Evolutionary conservation across 1,284 basidiomycete species (phyloP), one percentile per base, ranked within the genome.

Genomic region (Pyrrhoderma lamaoense): DNA sequence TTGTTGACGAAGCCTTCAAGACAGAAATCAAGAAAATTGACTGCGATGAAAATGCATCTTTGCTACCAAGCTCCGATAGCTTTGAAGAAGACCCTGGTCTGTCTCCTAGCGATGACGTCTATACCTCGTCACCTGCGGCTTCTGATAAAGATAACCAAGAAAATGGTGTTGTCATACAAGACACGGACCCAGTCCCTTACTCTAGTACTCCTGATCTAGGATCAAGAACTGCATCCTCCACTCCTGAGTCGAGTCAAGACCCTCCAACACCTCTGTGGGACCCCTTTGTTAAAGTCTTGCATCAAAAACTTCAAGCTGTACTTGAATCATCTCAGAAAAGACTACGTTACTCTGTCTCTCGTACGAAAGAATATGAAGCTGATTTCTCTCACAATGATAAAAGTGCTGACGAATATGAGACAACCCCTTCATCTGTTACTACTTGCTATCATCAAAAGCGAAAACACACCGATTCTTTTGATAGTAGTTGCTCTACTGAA

Each of bases 171-270:
- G 11, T 31, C 5, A 31, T 5, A 5, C 27, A 31, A 31, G 27
- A 31, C 11, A 31, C 45, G 23, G 49, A 51, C 21, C 21, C 34
- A 13, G 42, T 45, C 8, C 47, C 49, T 35, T 55, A 36, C 45
- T 51, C 53, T 13, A 54, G 48, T 35, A 54, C 53, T 3, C 53
- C 53, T 5, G 53, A 55, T 31, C 49, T 55, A 3, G 45, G 45
- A 18, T 55, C 49, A 14, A 23, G n/a, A 13, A 27, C 39, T 2
- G 36, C 47, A 4, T 50, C 53, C 11, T 42, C 40, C 25, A 23
- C 42, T 4, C 11, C 47, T 23, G 27, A 23, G 14, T 43, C 38
- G 11, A 48, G 35, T 3, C 42, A n/a, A 13, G 49, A 36, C n/a
- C 47, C 48, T 22, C 45, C 51, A 27, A 55, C 53, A 4, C 53